A percentile compares a stretch with the other conserved stretches of the same genome.
phyloP scores from a whole-genome alignment of 805 yeast species.

The Tetrapisispora namnaoensis region DNA sequence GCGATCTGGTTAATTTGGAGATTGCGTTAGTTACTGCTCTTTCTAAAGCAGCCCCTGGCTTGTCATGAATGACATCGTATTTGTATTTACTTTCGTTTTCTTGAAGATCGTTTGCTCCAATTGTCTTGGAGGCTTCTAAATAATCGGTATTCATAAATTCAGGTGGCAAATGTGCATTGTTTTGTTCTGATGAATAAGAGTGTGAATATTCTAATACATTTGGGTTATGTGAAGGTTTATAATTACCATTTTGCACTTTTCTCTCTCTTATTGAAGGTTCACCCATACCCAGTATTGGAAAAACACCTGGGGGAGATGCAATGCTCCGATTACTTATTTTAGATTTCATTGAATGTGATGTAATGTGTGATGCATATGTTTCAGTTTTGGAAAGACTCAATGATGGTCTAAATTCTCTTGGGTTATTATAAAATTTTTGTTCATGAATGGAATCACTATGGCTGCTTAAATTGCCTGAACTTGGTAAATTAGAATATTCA shows the following conservation, averaged over 20 bases:
- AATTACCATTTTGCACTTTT: conserved; percentile 1
- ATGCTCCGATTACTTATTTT: background rate
- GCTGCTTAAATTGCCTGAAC: background rate
- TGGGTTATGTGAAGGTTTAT: background rate
- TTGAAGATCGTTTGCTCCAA: conserved; percentile 22
- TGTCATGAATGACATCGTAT: conserved; percentile 28
- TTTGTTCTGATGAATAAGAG: background rate
- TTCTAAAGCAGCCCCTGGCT: conserved; percentile 29
- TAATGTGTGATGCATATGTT: background rate
- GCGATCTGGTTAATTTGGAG: conserved; percentile 5
- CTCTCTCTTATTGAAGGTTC: background rate
- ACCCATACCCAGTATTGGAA: conserved; percentile 5
- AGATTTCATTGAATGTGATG: background rate
- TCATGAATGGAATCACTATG: background rate
- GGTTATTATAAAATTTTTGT: background rate
- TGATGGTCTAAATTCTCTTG: background rate
- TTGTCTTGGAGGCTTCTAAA: conserved; percentile 9
- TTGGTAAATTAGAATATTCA: background rate
- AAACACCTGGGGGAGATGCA: conserved; percentile 4
- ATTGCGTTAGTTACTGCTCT: conserved; percentile 23
- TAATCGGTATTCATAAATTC: background rate
- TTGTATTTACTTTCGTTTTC: conserved; percentile 20
- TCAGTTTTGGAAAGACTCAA: background rate
- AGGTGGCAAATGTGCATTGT: background rate
- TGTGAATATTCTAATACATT: background rate